Evolutionary conservation across 75 land plant genomes (phyloP).

Genomic region (Selaginella tamariscina): DNA sequence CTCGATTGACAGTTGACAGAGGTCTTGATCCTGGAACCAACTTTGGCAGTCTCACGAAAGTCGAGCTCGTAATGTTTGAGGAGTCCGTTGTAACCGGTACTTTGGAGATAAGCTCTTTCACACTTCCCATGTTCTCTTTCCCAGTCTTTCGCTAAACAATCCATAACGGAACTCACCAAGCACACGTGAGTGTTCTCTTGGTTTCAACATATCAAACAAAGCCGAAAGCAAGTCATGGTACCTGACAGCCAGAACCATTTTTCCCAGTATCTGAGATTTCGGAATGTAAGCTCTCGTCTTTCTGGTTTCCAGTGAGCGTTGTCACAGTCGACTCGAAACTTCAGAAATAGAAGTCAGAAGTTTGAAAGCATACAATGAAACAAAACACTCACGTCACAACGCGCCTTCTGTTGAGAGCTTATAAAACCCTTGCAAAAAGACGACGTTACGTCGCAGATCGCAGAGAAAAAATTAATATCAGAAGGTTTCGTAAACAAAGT

Average conservation of each 20-base stretch:
- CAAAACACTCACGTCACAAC: slow-evolving; percentile 1
- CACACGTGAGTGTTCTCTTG: no score
- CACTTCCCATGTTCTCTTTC: slow-evolving; percentile 36
- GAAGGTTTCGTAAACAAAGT: not conserved
- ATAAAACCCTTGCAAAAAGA: not conserved
- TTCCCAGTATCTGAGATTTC: slow-evolving; percentile 51
- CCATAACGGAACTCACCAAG: no score
- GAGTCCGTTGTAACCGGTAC: slow-evolving; percentile 47
- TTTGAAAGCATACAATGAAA: not conserved
- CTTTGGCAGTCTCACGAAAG: slow-evolving; percentile 50
- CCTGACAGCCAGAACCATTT: slow-evolving; percentile 37
- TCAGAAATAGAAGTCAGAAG: not conserved
- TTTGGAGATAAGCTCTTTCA: slow-evolving; percentile 44
- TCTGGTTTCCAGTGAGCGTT: slow-evolving; percentile 57
- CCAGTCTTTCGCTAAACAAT: slow-evolving; percentile 54
- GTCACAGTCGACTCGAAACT: slow-evolving; percentile 68
- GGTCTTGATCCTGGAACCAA: slow-evolving; percentile 40
- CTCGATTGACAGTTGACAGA: slow-evolving; percentile 72
- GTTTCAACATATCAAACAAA: no score
- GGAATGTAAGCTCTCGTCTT: slow-evolving; percentile 54
- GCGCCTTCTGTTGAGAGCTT: not conserved
- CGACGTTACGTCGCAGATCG: no score
- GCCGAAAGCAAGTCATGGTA: no score
- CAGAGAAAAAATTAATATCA: not conserved
- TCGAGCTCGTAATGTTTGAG: slow-evolving; percentile 56